A percentile compares a stretch with the other conserved stretches of the same genome.
Conservation (phyloP, 2,329 filamentous ascomycete species). For the Aureobasidium sp. region DNA sequence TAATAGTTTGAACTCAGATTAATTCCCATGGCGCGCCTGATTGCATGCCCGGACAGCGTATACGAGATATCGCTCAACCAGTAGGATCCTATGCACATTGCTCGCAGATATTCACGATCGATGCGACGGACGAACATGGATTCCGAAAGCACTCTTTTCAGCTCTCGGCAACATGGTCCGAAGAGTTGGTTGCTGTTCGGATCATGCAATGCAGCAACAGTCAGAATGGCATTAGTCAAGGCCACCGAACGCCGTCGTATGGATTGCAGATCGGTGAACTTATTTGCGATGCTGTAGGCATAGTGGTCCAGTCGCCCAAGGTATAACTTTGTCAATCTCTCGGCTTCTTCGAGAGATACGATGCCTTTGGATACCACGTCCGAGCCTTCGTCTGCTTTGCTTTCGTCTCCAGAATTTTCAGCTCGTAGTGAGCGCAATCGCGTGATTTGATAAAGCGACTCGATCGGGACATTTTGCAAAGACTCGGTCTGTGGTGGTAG, state of each 20-base stretch:
- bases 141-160: constrained; percentile 46
- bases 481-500: constrained; percentile 19
- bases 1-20: constrained; percentile 29
- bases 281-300: constrained; percentile 38
- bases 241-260: constrained; percentile 47
- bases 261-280: constrained; percentile 36
- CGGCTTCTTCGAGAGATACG: constrained; percentile 34
- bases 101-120: constrained; percentile 49
- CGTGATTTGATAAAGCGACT: constrained; percentile 10
- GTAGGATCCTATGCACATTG: constrained; percentile 52
- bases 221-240: constrained; percentile 47
- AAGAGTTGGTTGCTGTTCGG: constrained; percentile 45
- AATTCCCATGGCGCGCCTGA: constrained; percentile 41
- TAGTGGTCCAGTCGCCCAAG: constrained; percentile 38
- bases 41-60: constrained; percentile 50
- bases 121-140: constrained; percentile 48
- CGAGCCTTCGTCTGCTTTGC: constrained; percentile 34
- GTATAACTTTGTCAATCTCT: constrained; percentile 33
- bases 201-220: constrained; percentile 51
- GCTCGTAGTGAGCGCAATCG: constrained; percentile 4
- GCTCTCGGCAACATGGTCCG: constrained; percentile 47
- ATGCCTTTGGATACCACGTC: constrained; percentile 45
- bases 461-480: constrained; percentile 1
- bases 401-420: constrained; percentile 8
- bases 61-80: constrained; percentile 56